These are phyloP conservation scores for Globisporangium irregulare DNA, from an alignment of 352 stramenopile species.

Conservation along the genomic window DNA sequence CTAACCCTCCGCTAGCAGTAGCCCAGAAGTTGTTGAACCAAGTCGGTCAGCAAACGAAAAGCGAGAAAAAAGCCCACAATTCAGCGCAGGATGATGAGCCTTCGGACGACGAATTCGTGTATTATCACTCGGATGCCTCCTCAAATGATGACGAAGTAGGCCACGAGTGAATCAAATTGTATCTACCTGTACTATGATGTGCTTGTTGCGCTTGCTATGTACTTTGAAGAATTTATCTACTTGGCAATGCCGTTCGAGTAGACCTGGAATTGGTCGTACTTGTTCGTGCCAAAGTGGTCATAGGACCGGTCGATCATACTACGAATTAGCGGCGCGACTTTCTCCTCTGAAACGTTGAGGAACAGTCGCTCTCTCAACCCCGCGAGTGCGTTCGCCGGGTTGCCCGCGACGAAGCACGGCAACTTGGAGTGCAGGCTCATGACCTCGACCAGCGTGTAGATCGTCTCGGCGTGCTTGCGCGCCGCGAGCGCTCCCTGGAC, in stretches of 20 bases:
- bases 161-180: neutral
- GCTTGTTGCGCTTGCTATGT: neutral
- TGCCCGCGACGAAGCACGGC: constrained; percentile 55
- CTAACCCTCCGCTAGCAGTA: neutral
- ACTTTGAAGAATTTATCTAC: constrained; percentile 40
- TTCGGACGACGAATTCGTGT: constrained; percentile 3
- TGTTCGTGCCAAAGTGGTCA: constrained; percentile 94
- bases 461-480: constrained; percentile 90
- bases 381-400: constrained; percentile 29
- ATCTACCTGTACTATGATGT: neutral
- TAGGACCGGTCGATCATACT: constrained; percentile 93
- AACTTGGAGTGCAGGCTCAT: constrained; percentile 87
- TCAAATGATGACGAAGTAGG: neutral
- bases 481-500: constrained; percentile 92
- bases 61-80: neutral
- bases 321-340: constrained; percentile 68
- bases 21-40: neutral
- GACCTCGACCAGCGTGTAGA: constrained; percentile 95
- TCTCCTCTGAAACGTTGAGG: constrained; percentile 59
- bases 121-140: constrained; percentile 1
- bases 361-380: constrained; percentile 69
- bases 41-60: neutral
- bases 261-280: constrained; percentile 94
- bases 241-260: constrained; percentile 91
- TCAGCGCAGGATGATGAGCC: neutral